Evolutionary conservation across 441 rosid genomes (phyloP).

Genomic region (Populus hybrid): DNA sequence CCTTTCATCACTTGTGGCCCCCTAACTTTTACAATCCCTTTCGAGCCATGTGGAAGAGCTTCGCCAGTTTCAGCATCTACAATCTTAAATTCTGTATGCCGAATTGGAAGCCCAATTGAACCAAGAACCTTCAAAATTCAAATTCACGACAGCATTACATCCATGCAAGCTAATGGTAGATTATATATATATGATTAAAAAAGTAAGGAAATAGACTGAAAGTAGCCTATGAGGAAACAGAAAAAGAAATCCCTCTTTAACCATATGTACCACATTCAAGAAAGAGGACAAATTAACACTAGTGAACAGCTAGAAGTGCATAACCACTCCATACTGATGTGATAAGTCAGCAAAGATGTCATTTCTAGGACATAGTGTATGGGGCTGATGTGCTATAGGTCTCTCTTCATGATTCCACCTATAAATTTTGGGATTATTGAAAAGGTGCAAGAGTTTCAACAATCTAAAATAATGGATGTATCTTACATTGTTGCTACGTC

Average conservation of each 20-base stretch:
- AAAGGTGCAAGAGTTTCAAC: neutral
- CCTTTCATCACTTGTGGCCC: constrained; percentile 97
- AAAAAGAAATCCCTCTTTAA: neutral
- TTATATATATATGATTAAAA: neutral
- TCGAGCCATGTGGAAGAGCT: constrained; percentile 71
- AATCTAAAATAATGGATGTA: constrained; percentile 9
- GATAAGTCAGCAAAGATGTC: neutral
- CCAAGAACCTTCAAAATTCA: constrained; percentile 82
- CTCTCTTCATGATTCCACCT: no score
- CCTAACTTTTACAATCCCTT: constrained; percentile 81
- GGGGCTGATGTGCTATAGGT: no score
- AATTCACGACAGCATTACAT: neutral
- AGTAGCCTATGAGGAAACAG: neutral
- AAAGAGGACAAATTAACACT: neutral
- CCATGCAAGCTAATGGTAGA: constrained; percentile 8
- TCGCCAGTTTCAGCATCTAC: constrained; percentile 64
- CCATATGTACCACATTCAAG: neutral
- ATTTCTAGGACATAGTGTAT: neutral
- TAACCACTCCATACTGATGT: neutral
- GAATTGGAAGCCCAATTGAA: constrained; percentile 83
- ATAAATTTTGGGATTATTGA: neutral
- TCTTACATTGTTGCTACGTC: constrained; percentile 65
- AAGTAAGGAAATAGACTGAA: neutral
- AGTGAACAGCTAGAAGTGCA: neutral
- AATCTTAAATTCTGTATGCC: constrained; percentile 13